Conservation (phyloP, 1,284 basidiomycete genomes). For the Violaceomyces palustris region DNA sequence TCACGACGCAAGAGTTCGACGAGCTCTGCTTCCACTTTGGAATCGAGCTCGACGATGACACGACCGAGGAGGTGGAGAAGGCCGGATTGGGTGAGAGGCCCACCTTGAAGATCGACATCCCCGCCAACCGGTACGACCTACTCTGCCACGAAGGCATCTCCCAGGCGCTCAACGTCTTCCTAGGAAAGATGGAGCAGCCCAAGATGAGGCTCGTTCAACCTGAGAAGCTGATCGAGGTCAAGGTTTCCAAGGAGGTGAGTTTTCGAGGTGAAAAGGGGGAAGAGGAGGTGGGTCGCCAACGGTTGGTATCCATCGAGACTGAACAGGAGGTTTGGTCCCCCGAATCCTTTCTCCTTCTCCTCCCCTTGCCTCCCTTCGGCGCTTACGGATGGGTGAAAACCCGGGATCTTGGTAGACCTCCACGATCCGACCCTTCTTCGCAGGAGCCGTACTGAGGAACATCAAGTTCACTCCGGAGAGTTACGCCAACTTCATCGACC, state of each 20-base stretch:
- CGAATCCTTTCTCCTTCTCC: no score
- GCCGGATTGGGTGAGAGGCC: constrained; percentile 69
- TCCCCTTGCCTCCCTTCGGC: no score
- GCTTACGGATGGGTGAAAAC: no score
- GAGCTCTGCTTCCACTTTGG: constrained; percentile 95
- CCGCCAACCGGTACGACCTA: constrained; percentile 93
- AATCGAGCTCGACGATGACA: constrained; percentile 96
- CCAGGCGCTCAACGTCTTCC: constrained; percentile 78
- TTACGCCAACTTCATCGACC: constrained; percentile 94
- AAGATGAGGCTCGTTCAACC: constrained; percentile 32
- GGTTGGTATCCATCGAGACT: no score
- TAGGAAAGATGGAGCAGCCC: constrained; percentile 68
- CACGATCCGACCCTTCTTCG: constrained; percentile 82
- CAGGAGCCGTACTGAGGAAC: constrained; percentile 83
- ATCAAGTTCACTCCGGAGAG: constrained; percentile 78
- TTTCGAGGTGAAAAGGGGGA: background rate
- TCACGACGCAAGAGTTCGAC: constrained; percentile 78
- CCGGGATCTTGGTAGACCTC: constrained; percentile 6
- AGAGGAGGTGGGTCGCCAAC: background rate
- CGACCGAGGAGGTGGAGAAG: constrained; percentile 79
- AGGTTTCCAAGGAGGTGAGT: constrained; percentile 22
- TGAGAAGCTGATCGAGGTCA: constrained; percentile 31
- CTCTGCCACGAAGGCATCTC: constrained; percentile 95
- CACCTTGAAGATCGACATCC: constrained; percentile 98
- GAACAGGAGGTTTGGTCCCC: no score